A percentile compares a stretch with the other conserved stretches of the same genome.
These are phyloP conservation scores for Leccinum ochraceum DNA, from an alignment of 768 basidiomycete species.

Conservation along the genomic window DNA sequence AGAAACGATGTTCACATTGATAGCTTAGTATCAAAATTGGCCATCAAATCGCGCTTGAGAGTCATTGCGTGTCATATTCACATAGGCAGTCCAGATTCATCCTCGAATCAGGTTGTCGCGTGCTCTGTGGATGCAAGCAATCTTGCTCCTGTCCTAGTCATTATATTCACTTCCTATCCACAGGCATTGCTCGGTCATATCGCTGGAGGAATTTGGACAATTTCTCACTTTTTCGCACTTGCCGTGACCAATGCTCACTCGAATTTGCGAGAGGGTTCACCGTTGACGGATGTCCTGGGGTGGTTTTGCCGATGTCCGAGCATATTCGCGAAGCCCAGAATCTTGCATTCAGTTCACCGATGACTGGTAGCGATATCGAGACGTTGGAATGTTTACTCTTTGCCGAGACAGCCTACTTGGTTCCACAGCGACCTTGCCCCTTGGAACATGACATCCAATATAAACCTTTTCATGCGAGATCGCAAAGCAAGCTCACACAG, in stretches of 20 bases:
- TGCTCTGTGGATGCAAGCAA: constrained; percentile 41
- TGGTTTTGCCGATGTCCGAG: constrained; percentile 44
- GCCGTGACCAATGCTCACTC: constrained; percentile 45
- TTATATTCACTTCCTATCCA: constrained; percentile 7
- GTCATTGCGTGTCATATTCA: constrained; percentile 15
- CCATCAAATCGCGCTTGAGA: constrained; percentile 18
- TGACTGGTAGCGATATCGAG: constrained; percentile 32
- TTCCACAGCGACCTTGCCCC: constrained; percentile 41
- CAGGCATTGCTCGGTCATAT: constrained; percentile 46
- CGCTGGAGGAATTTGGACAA: constrained; percentile 36
- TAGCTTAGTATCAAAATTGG: constrained; percentile 16
- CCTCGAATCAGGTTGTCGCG: constrained; percentile 40
- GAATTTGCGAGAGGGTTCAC: constrained; percentile 38
- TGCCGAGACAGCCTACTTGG: constrained; percentile 40
- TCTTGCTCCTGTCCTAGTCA: constrained; percentile 3
- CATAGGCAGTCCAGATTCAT: constrained; percentile 18
- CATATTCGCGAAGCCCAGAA: constrained; percentile 39
- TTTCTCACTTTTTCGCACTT: constrained; percentile 47
- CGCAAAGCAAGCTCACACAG: constrained; percentile 46
- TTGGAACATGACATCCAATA: constrained; percentile 57
- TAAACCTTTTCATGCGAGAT: constrained; percentile 36
- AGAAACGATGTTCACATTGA: constrained; percentile 19
- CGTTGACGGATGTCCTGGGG: constrained; percentile 45
- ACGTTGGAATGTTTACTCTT: constrained; percentile 42
- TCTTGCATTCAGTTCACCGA: constrained; percentile 41